Conservation (phyloP, 2,329 filamentous ascomycete species). For the Aphanoascus verrucosus region DNA sequence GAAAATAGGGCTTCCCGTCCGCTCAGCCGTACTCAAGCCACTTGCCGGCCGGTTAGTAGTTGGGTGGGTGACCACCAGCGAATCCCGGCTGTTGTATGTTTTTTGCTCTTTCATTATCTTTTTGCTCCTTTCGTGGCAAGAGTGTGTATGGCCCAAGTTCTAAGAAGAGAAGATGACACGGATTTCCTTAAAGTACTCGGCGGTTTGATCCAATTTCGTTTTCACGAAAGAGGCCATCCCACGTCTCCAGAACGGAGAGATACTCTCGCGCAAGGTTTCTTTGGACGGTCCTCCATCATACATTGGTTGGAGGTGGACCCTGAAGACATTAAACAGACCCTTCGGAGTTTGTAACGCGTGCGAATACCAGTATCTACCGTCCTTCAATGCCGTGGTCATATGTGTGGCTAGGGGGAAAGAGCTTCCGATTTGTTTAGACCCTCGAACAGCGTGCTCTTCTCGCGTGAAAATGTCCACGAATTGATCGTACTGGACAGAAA, state of each 20-base stretch:
- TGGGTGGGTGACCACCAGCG: too few relatives aligned
- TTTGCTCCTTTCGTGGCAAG: background rate
- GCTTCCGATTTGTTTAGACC: background rate
- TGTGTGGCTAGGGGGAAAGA: background rate
- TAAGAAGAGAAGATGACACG: constrained; percentile 5
- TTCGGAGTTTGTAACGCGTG: constrained; percentile 9
- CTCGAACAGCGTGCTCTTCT: background rate
- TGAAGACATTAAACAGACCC: constrained; percentile 11
- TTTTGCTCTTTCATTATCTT: too few relatives aligned
- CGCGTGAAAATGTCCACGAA: constrained; percentile 12
- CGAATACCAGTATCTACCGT: constrained; percentile 13
- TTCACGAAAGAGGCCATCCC: constrained; percentile 14
- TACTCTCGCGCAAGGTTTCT: background rate
- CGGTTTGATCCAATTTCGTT: constrained; percentile 1
- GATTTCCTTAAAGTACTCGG: constrained; percentile 10
- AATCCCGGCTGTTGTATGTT: too few relatives aligned
- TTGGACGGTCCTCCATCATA: constrained; percentile 3
- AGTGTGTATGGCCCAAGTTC: background rate
- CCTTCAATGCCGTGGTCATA: constrained; percentile 3
- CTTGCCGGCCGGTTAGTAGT: too few relatives aligned
- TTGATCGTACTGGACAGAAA: constrained; percentile 1
- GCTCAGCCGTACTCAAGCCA: too few relatives aligned
- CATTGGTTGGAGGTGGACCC: background rate
- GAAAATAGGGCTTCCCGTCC: too few relatives aligned
- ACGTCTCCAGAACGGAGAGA: constrained; percentile 12